These are phyloP conservation scores for Colletotrichum somersetense DNA, from an alignment of 2,329 filamentous ascomycete species.

Conservation along the genomic window DNA sequence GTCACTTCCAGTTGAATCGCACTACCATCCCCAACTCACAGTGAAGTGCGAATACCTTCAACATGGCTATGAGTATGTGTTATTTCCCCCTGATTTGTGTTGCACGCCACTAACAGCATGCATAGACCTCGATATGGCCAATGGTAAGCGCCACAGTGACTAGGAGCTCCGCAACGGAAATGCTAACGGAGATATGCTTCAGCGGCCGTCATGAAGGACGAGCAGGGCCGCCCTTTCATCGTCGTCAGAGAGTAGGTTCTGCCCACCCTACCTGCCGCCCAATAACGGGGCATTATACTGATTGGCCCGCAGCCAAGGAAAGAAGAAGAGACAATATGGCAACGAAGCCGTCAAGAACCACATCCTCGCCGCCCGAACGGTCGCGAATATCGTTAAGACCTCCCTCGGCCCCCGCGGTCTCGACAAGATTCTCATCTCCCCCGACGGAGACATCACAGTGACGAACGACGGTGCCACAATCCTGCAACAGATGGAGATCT, in stretches of 20 bases:
- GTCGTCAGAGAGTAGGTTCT: constrained; percentile 91
- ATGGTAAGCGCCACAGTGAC: constrained; percentile 68
- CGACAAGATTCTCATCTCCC: constrained; percentile 99
- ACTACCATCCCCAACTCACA: constrained; percentile 16
- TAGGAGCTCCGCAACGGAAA: constrained; percentile 37
- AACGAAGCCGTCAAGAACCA: constrained; percentile 98
- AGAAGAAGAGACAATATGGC: constrained; percentile 96
- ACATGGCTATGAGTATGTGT: constrained; percentile 47
- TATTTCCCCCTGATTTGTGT: neutral
- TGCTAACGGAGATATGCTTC: constrained; percentile 42
- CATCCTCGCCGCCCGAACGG: constrained; percentile 95
- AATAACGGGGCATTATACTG: constrained; percentile 34
- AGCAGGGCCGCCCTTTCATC: constrained; percentile 97
- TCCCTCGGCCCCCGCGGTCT: constrained; percentile 95
- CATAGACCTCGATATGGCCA: constrained; percentile 84
- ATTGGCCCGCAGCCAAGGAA: constrained; percentile 79
- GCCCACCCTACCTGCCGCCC: constrained; percentile 22
- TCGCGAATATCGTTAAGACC: constrained; percentile 97
- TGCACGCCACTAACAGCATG: constrained; percentile 51
- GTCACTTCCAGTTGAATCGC: constrained; percentile 36
- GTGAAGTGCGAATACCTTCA: constrained; percentile 40
- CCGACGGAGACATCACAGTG: constrained; percentile 98
- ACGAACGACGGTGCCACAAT: constrained; percentile 99
- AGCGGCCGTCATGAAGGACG: constrained; percentile 91
- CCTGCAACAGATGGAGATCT: constrained; percentile 97